These are phyloP conservation scores for Kingdonia uniflora DNA, from an alignment of 164 flowering plant genomes.

Conservation along the genomic window DNA sequence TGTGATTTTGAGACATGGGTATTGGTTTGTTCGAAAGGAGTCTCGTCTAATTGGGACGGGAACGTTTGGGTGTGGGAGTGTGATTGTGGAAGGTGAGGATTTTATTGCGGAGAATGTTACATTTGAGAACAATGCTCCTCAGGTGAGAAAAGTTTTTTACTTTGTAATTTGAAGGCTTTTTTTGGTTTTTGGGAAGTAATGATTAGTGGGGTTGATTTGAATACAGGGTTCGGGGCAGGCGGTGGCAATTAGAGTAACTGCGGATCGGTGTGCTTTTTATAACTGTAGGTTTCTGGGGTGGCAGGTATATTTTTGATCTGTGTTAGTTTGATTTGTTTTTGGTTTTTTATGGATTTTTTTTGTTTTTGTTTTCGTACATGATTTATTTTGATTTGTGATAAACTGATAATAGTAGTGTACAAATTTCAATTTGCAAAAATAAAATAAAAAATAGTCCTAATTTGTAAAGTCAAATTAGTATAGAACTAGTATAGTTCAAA, in stretches of 20 bases:
- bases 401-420: too few species aligned
- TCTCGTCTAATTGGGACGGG: conserved; percentile 84
- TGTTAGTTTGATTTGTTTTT: not conserved
- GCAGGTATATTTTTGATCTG: conserved; percentile 53
- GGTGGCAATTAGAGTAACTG: conserved; percentile 89
- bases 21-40: too few species aligned
- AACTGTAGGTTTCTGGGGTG: conserved; percentile 94
- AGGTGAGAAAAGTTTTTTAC: conserved; percentile 24
- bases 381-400: too few species aligned
- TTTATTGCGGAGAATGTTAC: conserved; percentile 93
- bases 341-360: too few species aligned
- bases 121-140: conserved; percentile 86
- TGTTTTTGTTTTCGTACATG: too few species aligned
- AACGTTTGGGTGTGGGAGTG: conserved; percentile 84
- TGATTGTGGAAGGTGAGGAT: conserved; percentile 89
- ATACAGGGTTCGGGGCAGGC: conserved; percentile 95
- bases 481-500: too few species aligned
- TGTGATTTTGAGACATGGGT: too few species aligned
- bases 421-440: too few species aligned
- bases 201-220: conserved; percentile 3
- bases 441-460: too few species aligned
- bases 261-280: conserved; percentile 91
- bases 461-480: too few species aligned
- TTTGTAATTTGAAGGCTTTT: conserved; percentile 7
- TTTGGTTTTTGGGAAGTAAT: not conserved